These are phyloP conservation scores for Aspergillus brunneoviolaceus DNA, from an alignment of 2,329 filamentous ascomycete genomes.

Conservation along the genomic window DNA sequence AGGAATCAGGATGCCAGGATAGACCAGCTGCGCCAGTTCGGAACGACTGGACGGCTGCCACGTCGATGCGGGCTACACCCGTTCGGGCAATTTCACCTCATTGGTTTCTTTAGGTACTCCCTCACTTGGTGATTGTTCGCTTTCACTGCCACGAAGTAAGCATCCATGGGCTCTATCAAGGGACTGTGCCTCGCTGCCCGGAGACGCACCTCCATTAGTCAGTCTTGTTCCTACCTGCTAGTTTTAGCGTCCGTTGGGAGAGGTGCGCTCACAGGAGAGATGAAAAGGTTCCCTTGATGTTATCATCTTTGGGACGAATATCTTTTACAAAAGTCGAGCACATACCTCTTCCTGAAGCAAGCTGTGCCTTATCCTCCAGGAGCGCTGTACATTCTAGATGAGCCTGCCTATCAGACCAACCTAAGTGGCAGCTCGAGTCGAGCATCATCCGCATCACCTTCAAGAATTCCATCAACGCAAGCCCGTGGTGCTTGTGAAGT, in stretches of 20 bases:
- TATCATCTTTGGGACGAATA: slow-evolving; percentile 4
- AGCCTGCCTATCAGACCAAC: background rate
- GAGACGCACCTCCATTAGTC: background rate
- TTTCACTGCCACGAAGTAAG: too few species aligned
- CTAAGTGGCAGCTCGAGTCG: background rate
- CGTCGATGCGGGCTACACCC: slow-evolving; percentile 24
- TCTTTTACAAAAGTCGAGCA: background rate
- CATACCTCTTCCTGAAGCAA: background rate
- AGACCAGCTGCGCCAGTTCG: slow-evolving; percentile 13
- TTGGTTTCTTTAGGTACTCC: background rate
- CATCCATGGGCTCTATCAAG: background rate
- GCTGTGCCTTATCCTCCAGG: background rate
- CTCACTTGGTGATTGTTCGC: too few species aligned
- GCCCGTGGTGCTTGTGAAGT: background rate
- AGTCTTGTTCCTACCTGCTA: background rate
- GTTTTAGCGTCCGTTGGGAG: background rate
- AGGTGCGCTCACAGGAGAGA: slow-evolving; percentile 7
- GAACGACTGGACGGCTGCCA: slow-evolving; percentile 24
- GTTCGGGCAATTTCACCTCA: slow-evolving; percentile 12
- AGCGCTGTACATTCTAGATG: background rate
- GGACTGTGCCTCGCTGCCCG: too few species aligned
- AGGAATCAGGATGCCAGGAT: slow-evolving; percentile 1
- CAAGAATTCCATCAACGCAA: background rate
- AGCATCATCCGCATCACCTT: background rate
- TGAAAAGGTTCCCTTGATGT: slow-evolving; percentile 7